Conservation (phyloP, 1,284 basidiomycete species). For the Heterobasidion irregulare region DNA sequence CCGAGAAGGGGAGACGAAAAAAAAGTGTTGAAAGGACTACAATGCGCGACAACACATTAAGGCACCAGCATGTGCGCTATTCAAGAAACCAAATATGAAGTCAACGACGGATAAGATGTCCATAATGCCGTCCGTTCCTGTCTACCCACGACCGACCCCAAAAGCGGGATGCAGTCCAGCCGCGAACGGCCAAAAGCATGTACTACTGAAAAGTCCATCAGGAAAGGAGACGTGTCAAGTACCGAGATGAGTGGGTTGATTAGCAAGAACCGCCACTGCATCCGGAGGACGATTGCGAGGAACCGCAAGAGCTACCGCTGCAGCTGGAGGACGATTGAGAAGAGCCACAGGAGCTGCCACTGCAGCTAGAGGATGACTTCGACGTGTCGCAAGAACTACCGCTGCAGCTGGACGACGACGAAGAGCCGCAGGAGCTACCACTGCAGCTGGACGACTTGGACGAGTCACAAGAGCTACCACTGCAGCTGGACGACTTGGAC, state of each 20-base stretch:
- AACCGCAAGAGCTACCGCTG: slow-evolving; percentile 2
- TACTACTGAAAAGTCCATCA: not conserved
- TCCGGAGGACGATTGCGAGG: slow-evolving; percentile 6
- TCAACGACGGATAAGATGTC: not conserved
- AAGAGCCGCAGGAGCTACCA: not conserved
- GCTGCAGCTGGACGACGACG: slow-evolving; percentile 9
- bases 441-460: not conserved
- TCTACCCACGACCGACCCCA: not conserved
- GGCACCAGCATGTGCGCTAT: not conserved
- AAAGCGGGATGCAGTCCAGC: not conserved
- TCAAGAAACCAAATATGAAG: not conserved
- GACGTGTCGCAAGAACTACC: slow-evolving; percentile 5
- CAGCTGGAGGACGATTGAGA: not conserved
- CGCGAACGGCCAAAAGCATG: not conserved
- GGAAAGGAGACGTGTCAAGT: not conserved
- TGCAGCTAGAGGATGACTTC: not conserved
- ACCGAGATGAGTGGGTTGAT: not conserved
- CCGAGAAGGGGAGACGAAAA: not conserved
- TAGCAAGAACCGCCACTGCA: not conserved
- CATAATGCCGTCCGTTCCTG: not conserved
- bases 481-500: not conserved
- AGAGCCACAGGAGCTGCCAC: slow-evolving; percentile 1
- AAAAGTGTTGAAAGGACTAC: not conserved
- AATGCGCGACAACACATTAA: not conserved
- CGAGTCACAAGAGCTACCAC: not conserved